A percentile compares a stretch with the other conserved stretches of the same genome.
Evolutionary conservation across 2,329 filamentous ascomycete species (phyloP).

Genomic region (Cryphonectria carpinicola): DNA sequence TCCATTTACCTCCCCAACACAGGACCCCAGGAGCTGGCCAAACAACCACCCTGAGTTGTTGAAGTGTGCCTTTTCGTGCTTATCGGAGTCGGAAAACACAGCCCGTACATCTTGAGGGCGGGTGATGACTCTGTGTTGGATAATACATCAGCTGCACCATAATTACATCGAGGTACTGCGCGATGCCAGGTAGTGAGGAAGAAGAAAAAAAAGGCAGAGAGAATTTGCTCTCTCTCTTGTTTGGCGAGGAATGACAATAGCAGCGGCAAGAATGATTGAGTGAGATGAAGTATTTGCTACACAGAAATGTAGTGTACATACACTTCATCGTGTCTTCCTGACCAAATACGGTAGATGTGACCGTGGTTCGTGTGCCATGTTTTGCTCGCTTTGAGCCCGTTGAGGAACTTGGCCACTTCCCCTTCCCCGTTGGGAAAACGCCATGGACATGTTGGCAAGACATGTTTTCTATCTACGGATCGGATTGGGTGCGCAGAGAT

Average conservation of each 20-base stretch:
- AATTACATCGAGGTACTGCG: no score
- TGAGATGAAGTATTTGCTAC: no score
- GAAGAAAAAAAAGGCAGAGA: no score
- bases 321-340: slow-evolving; percentile 45
- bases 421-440: slow-evolving; percentile 46
- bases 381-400: slow-evolving; percentile 39
- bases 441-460: slow-evolving; percentile 34
- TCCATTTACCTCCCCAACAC: slow-evolving; percentile 38
- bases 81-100: slow-evolving; percentile 49
- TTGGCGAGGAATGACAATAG: no score
- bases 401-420: slow-evolving; percentile 45
- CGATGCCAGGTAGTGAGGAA: no score
- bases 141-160: slow-evolving; percentile 29
- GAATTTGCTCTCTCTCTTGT: no score
- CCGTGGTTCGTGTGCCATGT: slow-evolving; percentile 41
- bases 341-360: slow-evolving; percentile 44
- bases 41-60: slow-evolving; percentile 47
- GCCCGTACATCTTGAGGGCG: slow-evolving; percentile 37
- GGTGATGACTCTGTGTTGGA: no score
- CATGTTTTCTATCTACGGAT: no score
- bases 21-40: slow-evolving; percentile 46
- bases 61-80: slow-evolving; percentile 45
- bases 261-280: no score
- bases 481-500: no score
- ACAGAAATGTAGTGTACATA: slow-evolving; percentile 42